Evolutionary conservation across 352 stramenopile species (phyloP).

Genomic region (Globisporangium apiculatum): DNA sequence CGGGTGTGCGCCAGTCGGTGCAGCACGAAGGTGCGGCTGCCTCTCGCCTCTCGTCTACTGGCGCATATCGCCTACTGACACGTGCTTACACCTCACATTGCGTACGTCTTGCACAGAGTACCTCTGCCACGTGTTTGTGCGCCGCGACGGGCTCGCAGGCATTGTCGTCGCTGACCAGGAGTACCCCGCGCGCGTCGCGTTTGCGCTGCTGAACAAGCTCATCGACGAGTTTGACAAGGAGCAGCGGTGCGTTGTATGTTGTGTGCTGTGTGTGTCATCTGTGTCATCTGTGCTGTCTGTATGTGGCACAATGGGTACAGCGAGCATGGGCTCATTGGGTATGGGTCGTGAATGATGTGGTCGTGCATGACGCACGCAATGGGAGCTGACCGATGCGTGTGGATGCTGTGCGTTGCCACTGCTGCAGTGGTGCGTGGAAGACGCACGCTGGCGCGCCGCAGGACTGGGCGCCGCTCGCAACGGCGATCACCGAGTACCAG

Average conservation of each 20-base stretch:
- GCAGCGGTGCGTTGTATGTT: conserved; percentile 22
- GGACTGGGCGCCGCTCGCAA: conserved; percentile 86
- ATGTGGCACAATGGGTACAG: neutral
- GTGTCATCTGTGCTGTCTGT: conserved; percentile 22
- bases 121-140: conserved; percentile 97
- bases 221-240: conserved; percentile 94
- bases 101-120: conserved; percentile 66
- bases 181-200: conserved; percentile 97
- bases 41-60: too few relatives aligned
- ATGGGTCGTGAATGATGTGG: too few relatives aligned
- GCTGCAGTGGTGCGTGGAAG: conserved; percentile 43
- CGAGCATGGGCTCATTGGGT: too few relatives aligned
- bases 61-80: too few relatives aligned
- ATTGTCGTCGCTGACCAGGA: conserved; percentile 97
- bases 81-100: too few relatives aligned
- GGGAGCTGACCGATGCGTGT: too few relatives aligned
- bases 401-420: too few relatives aligned
- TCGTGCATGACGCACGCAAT: too few relatives aligned
- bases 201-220: conserved; percentile 95
- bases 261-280: conserved; percentile 1
- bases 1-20: conserved; percentile 96
- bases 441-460: conserved; percentile 59
- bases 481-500: conserved; percentile 96
- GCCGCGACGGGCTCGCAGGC: conserved; percentile 93
- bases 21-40: conserved; percentile 89